These are phyloP conservation scores for Leccinum subgranulosum DNA, from an alignment of 768 basidiomycete species.

Conservation along the genomic window DNA sequence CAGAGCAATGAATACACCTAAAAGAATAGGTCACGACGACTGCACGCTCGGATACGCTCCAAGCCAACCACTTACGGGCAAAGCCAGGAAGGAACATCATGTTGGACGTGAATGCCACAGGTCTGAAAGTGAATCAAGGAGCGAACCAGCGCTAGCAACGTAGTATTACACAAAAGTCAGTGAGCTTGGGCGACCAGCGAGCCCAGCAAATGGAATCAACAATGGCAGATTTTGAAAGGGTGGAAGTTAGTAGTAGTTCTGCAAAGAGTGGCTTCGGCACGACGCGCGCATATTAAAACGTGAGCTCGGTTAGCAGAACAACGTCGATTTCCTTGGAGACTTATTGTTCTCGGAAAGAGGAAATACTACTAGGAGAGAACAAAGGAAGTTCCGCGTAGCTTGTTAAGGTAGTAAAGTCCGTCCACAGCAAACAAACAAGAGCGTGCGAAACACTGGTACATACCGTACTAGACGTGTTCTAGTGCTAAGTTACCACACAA, in stretches of 20 bases:
- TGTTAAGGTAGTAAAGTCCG: conserved; percentile 13
- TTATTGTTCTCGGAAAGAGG: conserved; percentile 24
- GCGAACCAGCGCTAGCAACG: conserved; percentile 22
- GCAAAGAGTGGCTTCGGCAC: neutral
- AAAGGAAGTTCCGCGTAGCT: conserved; percentile 13
- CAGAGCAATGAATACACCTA: conserved; percentile 66
- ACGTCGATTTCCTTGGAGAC: conserved; percentile 25
- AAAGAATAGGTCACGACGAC: neutral
- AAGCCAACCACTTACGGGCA: conserved; percentile 22
- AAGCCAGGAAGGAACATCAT: conserved; percentile 29
- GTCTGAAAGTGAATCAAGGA: neutral
- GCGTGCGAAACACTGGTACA: neutral
- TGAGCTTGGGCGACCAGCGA: conserved; percentile 28
- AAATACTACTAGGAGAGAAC: conserved; percentile 12
- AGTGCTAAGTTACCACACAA: neutral
- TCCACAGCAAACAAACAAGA: conserved; percentile 8
- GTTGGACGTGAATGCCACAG: conserved; percentile 1
- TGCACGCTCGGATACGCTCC: neutral
- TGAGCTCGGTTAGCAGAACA: neutral
- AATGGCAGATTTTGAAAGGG: neutral
- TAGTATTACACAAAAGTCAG: conserved; percentile 6
- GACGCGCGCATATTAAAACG: conserved; percentile 1
- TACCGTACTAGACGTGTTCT: too few relatives aligned
- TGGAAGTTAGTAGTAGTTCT: neutral
- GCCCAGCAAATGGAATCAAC: conserved; percentile 5